These are phyloP conservation scores for Flaveria bidentis DNA, from an alignment of 129 eudicot species.

Conservation along the genomic window DNA sequence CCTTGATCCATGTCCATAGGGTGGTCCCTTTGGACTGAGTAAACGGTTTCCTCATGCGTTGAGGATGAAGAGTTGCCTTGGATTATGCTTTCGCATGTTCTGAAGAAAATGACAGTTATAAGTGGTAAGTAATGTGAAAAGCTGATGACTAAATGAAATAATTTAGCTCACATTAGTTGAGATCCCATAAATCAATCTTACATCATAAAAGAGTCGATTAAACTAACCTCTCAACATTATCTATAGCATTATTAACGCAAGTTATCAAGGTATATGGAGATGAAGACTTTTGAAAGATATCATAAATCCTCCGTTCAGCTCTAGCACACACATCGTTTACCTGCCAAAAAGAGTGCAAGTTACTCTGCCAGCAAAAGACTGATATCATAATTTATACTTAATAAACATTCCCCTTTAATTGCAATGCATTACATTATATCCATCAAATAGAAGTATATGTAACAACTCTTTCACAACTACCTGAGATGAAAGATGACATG, in stretches of 20 bases:
- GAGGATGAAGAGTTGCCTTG: not conserved
- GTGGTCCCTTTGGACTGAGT: not conserved
- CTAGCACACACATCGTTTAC: not conserved
- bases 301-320: not conserved
- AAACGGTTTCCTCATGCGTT: not conserved
- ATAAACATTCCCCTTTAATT: not conserved
- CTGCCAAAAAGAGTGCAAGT: not conserved
- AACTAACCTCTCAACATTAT: not conserved
- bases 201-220: not conserved
- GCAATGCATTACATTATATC: not conserved
- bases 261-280: not conserved
- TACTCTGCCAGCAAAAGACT: not conserved
- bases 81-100: not conserved
- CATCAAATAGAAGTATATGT: not conserved
- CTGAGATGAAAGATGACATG: not conserved
- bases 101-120: not conserved
- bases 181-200: not conserved
- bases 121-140: not conserved
- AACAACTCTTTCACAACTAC: not conserved
- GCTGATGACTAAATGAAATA: not conserved
- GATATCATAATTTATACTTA: not conserved
- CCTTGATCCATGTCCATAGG: not conserved
- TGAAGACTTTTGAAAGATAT: not conserved
- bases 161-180: not conserved
- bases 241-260: not conserved